Percentiles rank a stretch among this genome's conserved stretches.
Conservation (phyloP, 2,329 filamentous ascomycete genomes). For the Pseudopithomyces chartarum region DNA sequence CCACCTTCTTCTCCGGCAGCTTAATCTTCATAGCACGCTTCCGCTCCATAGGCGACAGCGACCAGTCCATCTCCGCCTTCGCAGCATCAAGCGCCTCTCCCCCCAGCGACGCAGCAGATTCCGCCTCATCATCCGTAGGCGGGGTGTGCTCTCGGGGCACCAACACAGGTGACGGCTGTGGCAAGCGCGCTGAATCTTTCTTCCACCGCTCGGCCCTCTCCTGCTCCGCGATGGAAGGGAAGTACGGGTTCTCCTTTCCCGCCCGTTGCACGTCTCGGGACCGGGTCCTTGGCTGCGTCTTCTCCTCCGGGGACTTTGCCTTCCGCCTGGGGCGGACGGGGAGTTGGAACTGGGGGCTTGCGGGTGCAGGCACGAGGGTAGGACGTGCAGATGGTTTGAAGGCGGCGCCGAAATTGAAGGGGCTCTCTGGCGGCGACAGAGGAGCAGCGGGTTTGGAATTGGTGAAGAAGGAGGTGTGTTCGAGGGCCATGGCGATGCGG, state of each 20-base stretch:
- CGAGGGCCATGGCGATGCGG: background rate
- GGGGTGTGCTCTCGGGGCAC: background rate
- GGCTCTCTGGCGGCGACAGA: slow-evolving; percentile 1
- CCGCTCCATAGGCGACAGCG: background rate
- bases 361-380: background rate
- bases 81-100: background rate
- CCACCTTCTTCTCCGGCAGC: background rate
- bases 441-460: background rate
- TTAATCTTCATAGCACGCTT: background rate
- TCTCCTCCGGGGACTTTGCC: background rate
- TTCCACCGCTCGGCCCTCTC: background rate
- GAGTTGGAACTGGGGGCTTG: background rate
- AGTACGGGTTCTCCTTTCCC: slow-evolving; percentile 1
- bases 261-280: background rate
- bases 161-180: background rate
- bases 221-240: slow-evolving; percentile 1
- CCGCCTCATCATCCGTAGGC: background rate
- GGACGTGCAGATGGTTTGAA: background rate
- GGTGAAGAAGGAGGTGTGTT: background rate
- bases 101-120: background rate
- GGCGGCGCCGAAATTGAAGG: background rate
- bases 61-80: background rate
- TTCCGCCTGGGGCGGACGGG: background rate
- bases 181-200: background rate
- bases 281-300: background rate